phyloP scores from a whole-genome alignment of 2,329 filamentous ascomycete species.

The Corniculantispora saksenae region DNA sequence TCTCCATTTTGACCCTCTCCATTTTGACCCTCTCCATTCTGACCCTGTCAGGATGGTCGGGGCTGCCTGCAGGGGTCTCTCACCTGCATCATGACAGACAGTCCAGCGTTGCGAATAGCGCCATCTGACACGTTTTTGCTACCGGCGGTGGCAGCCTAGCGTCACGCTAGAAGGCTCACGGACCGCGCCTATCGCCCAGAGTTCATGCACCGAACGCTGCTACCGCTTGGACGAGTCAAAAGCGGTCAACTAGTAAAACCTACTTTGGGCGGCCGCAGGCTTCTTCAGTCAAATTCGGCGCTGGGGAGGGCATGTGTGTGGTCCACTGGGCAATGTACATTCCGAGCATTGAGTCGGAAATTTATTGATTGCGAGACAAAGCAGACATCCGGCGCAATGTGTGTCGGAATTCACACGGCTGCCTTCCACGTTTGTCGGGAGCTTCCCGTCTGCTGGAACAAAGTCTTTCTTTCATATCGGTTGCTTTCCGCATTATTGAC shows the following conservation, averaged over 20 bases:
- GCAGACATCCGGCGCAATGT: background rate
- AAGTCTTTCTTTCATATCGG: background rate
- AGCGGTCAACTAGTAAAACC: background rate
- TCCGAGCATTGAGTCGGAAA: background rate
- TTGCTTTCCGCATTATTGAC: background rate
- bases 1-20: no score
- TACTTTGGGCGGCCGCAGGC: background rate
- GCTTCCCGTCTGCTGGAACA: background rate
- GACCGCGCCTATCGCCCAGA: constrained; percentile 9
- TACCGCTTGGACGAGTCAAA: constrained; percentile 9
- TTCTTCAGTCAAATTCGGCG: background rate
- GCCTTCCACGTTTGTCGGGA: background rate
- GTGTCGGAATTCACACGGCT: background rate
- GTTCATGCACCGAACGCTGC: background rate
- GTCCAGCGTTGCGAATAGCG: constrained; percentile 9
- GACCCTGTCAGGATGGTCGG: background rate
- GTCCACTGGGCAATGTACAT: background rate
- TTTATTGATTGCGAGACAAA: background rate
- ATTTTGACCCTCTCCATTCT: no score
- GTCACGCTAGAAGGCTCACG: constrained; percentile 13
- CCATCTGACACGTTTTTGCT: constrained; percentile 17
- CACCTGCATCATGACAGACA: constrained; percentile 2
- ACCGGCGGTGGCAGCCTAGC: background rate
- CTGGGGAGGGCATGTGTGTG: background rate
- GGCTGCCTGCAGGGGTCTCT: constrained; percentile 1